phyloP scores from a whole-genome alignment of 2,329 filamentous ascomycete genomes.

The Hypoxylon sp. region DNA sequence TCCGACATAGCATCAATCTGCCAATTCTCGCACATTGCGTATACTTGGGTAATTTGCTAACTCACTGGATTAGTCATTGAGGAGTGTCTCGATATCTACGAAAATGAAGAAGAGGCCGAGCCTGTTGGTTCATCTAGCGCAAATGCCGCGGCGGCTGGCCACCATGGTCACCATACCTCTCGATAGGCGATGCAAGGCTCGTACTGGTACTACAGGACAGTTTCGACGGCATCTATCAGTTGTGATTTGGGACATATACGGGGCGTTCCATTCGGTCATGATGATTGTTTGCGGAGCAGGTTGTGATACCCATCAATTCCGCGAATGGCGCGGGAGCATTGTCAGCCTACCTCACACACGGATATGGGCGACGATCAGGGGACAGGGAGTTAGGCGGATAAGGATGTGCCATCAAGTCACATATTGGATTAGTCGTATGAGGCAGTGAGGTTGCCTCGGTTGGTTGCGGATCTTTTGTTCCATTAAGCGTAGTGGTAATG shows the following conservation, averaged over 20 bases:
- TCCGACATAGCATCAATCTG: slow-evolving; percentile 8
- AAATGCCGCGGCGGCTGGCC: slow-evolving; percentile 44
- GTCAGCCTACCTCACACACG: slow-evolving; percentile 24
- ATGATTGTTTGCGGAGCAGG: slow-evolving; percentile 47
- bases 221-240: slow-evolving; percentile 35
- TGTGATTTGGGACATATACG: slow-evolving; percentile 48
- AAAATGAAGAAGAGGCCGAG: slow-evolving; percentile 57
- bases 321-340: slow-evolving; percentile 32
- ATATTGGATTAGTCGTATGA: slow-evolving; percentile 31
- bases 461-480: slow-evolving; percentile 18
- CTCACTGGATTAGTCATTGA: slow-evolving; percentile 50
- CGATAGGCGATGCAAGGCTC: slow-evolving; percentile 29
- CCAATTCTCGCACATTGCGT: not conserved
- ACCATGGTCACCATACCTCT: slow-evolving; percentile 45
- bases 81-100: slow-evolving; percentile 63
- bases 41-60: slow-evolving; percentile 28
- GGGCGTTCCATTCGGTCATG: slow-evolving; percentile 47
- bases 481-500: slow-evolving; percentile 20
- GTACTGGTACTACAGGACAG: slow-evolving; percentile 18
- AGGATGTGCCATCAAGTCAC: slow-evolving; percentile 34
- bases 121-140: slow-evolving; percentile 49
- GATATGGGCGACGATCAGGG: slow-evolving; percentile 36
- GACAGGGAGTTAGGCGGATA: slow-evolving; percentile 42
- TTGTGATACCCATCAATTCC: slow-evolving; percentile 45
- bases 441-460: slow-evolving; percentile 17